These are phyloP conservation scores for Cladophialophora carrionii DNA, from an alignment of 2,329 filamentous ascomycete species.

Conservation along the genomic window DNA sequence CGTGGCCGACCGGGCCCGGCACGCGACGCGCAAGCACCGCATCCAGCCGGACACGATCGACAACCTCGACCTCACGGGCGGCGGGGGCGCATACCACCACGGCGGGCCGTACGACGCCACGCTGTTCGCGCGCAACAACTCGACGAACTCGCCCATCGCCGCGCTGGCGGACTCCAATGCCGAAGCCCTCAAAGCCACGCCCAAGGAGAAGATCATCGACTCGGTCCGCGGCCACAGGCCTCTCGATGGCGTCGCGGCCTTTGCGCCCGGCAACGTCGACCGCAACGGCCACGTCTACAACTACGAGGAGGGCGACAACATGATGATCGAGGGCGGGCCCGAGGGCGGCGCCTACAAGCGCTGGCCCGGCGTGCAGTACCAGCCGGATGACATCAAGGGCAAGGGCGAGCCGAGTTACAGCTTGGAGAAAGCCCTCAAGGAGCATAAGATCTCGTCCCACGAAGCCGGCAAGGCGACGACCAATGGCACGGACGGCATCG, in stretches of 20 bases:
- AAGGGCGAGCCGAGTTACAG: constrained; percentile 78
- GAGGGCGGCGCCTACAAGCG: constrained; percentile 76
- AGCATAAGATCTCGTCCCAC: constrained; percentile 50
- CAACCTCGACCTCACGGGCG: constrained; percentile 63
- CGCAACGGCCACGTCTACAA: constrained; percentile 69
- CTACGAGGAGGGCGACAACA: constrained; percentile 83
- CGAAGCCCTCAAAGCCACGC: constrained; percentile 79
- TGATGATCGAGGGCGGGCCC: constrained; percentile 74
- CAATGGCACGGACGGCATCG: constrained; percentile 32
- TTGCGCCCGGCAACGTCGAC: constrained; percentile 75
- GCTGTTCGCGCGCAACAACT: constrained; percentile 70
- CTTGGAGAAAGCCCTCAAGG: constrained; percentile 69
- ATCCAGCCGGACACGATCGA: constrained; percentile 79
- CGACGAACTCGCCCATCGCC: constrained; percentile 68
- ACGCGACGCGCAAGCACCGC: constrained; percentile 67
- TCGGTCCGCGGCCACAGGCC: constrained; percentile 73
- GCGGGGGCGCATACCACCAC: constrained; percentile 64
- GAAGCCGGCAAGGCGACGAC: constrained; percentile 22
- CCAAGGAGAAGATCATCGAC: constrained; percentile 74
- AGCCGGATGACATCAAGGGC: constrained; percentile 76
- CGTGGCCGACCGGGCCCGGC: constrained; percentile 60
- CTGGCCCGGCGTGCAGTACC: constrained; percentile 68
- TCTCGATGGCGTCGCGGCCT: constrained; percentile 74
- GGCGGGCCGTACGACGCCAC: constrained; percentile 89
- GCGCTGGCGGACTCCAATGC: constrained; percentile 73